Evolutionary conservation across 805 yeast species (phyloP), one percentile per base, ranked within the genome.

Genomic region (Barnettozyma sucrosica): DNA sequence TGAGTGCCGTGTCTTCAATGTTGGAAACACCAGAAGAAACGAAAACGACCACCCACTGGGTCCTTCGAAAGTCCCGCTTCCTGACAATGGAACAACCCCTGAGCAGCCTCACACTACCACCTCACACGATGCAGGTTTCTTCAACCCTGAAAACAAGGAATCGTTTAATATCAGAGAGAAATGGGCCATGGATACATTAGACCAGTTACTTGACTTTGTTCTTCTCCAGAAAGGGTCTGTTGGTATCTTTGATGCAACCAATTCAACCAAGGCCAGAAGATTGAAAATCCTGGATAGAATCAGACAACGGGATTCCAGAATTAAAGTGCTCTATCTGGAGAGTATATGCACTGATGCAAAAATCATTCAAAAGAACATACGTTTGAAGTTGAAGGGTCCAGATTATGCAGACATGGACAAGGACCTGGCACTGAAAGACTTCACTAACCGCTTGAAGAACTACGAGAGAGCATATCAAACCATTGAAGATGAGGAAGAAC

Each of bases 161-260:
- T 79, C 84, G 16, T 79, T 79, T 4, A 70, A 74, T 28, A 69
- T 89, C 40, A 77, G 98, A 51, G 97, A 92, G 59, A 78, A 85
- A 64, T 93, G 98, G 98, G 99, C 99, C 0, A 82, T 85, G 80
- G 96, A 92, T 54, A 92, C 99, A 0, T 69, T 92, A 48, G 92
- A 89, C 51, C 85, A 84, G 58, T 67, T 92, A 47, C 69, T 92
- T 32, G 92, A 90, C 55, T 90, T 87, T 66, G 76, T 93, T 5
- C 63, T 89, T 42, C 74, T 79, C 13, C 95, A 89, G 0, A 79
- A 82, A 28, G 98, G 98, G 2, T 81, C 90, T 6, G 97, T 92
- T 8, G 99, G 97, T 2, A 88, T 92, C 9, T 85, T 85, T 63
- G 95, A 85, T 66, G 93, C 93, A 1, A 85, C 95, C 1, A 85